Evolutionary conservation across 176 grass and related monocot genomes (phyloP).

Genomic region (Sorghum bicolor): Sorghum_bicolor_NCBIv3 NC_012870.2:11933001-11933500

Average conservation of each 20-base stretch:
- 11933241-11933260: neutral
- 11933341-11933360: neutral
- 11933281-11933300: conserved; percentile 98
- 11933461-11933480: neutral
- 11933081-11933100: conserved; percentile 5
- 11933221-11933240: neutral
- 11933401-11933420: neutral
- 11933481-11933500: neutral
- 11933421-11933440: neutral
- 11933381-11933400: neutral
- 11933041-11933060: conserved; percentile 96
- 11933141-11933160: conserved; percentile 78
- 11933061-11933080: conserved; percentile 77
- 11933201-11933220: conserved; percentile 33
- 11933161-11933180: conserved; percentile 96
- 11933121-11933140: neutral
- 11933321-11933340: conserved; percentile 90
- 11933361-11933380: neutral
- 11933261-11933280: neutral
- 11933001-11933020: conserved; percentile 89
- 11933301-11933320: conserved; percentile 89
- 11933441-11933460: neutral
- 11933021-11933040: conserved; percentile 98
- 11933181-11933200: conserved; percentile 99
- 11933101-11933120: neutral